phyloP scores from a whole-genome alignment of 768 basidiomycete genomes.

The Hebeloma cylindrosporum region DNA sequence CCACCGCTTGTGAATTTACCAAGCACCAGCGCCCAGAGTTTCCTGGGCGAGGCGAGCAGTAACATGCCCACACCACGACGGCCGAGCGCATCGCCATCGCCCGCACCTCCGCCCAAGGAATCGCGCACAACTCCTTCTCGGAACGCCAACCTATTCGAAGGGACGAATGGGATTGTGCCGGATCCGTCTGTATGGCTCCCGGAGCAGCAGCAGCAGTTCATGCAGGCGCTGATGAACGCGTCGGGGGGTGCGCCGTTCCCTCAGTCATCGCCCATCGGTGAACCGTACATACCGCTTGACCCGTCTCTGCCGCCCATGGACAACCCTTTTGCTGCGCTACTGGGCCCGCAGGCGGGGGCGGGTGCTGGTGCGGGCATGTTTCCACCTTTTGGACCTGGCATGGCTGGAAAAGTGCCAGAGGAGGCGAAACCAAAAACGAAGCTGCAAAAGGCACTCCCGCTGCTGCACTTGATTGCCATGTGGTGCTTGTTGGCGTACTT shows the following conservation, averaged over 20 bases:
- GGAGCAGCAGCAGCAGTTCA: constrained; percentile 67
- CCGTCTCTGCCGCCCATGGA: constrained; percentile 33
- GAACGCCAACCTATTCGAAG: constrained; percentile 23
- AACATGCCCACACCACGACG: constrained; percentile 39
- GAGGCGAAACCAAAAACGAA: constrained; percentile 46
- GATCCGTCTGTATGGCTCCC: constrained; percentile 65
- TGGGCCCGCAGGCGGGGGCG: constrained; percentile 30
- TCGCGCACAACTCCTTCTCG: constrained; percentile 24
- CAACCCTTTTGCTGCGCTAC: constrained; percentile 49
- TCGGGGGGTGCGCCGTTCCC: constrained; percentile 17
- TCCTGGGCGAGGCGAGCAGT: constrained; percentile 47
- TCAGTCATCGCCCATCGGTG: constrained; percentile 22
- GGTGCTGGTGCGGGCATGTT: constrained; percentile 14
- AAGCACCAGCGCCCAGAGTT: constrained; percentile 28
- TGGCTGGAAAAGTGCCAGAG: constrained; percentile 21
- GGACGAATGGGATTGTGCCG: constrained; percentile 25
- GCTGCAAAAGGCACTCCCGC: constrained; percentile 60
- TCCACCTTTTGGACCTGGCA: constrained; percentile 2
- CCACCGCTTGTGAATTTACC: constrained; percentile 30
- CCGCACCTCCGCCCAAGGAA: constrained; percentile 23
- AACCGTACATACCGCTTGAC: constrained; percentile 24
- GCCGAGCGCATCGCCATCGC: constrained; percentile 28
- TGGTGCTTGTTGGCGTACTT: constrained; percentile 71
- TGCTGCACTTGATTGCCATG: constrained; percentile 63
- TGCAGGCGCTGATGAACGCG: constrained; percentile 59